phyloP scores from a whole-genome alignment of 2,329 filamentous ascomycete species.

The Aspergillus aculeatinus region DNA sequence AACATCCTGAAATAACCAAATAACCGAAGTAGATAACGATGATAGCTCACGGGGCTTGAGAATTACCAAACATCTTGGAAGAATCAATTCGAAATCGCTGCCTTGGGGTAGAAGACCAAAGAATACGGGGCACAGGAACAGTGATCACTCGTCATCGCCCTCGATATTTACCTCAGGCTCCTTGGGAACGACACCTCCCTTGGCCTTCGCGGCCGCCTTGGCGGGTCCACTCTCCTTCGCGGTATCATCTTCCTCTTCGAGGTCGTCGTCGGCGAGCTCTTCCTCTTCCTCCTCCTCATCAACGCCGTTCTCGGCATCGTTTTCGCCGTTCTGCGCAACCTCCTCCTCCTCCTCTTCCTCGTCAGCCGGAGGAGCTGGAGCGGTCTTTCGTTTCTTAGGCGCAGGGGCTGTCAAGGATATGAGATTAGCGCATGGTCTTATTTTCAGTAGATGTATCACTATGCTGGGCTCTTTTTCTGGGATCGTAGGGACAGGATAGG shows the following conservation, averaged over 20 bases:
- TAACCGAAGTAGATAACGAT: too few species aligned
- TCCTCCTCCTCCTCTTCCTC: slow-evolving; percentile 12
- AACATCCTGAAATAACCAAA: too few species aligned
- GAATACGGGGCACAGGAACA: too few species aligned
- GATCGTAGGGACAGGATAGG: too few species aligned
- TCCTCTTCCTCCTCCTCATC: slow-evolving; percentile 19
- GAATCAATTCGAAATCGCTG: too few species aligned
- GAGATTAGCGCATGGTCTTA: neutral
- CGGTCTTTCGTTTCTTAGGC: slow-evolving; percentile 36
- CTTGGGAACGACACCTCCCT: slow-evolving; percentile 31
- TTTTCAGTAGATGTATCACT: too few species aligned
- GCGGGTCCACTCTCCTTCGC: slow-evolving; percentile 35
- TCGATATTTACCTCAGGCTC: slow-evolving; percentile 37
- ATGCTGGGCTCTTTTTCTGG: too few species aligned
- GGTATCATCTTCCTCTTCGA: slow-evolving; percentile 19
- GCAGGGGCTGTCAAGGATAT: slow-evolving; percentile 22
- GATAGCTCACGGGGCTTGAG: too few species aligned
- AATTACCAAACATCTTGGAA: too few species aligned
- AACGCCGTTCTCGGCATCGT: slow-evolving; percentile 15
- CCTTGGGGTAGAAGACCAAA: too few species aligned
- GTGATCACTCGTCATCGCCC: slow-evolving; percentile 25
- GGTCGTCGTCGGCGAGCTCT: slow-evolving; percentile 21
- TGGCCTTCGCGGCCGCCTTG: slow-evolving; percentile 34
- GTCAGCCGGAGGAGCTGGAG: slow-evolving; percentile 20
- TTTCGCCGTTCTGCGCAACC: slow-evolving; percentile 20